Base-by-base conservation (phyloP, 768 basidiomycete species). In the Cystofilobasidium bisporidii region DNA sequence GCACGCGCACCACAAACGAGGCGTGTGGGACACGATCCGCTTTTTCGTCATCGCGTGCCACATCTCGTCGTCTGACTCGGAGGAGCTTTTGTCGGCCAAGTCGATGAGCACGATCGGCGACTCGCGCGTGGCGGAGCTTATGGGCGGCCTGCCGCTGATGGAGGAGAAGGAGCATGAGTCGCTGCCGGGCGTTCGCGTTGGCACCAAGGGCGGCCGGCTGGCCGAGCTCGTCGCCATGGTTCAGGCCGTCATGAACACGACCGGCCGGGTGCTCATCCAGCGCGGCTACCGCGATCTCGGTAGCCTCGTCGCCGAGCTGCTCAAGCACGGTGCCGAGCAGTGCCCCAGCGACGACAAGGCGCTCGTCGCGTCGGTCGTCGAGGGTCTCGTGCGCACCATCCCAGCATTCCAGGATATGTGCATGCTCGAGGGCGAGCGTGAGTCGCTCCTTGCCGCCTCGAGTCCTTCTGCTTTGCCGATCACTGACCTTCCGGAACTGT, bases 351-450 rank as follows among this genome's bases (percentile, higher is more conserved):
- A 74, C 55, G 75, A 72, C 50, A 70, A 72, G 38, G 74, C 75
- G 47, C 72, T 79, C 58, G 79, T 83, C n/a, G 86, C 88, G 62
- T 75, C 80, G 50, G 76, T 88, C 53, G 76, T 91, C 28, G 83
- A 85, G 74, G 82, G 81, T 87, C 80, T 92, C 47, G 85, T 87
- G 22, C 79, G 81, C 26, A 86, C 85, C 14, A 83, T 93, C 69
- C 91, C 91, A 40, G 87, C 84, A 9, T 92, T 94, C 75, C 82
- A 80, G 64, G 91, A 94, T 74, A 87, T 88, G 84, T 80, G 82
- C 30, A 65, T 81, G 8, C 83, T 91, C 14, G 76, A 87, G 50
- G 84, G 81, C 38, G 80, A 82, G 76, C 82, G 88, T 88, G 73
- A 70, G 83, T 79, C 45, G n/a, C n/a, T 45, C 53, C 40, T 40